Evolutionary conservation across 2,329 filamentous ascomycete species (phyloP).

Genomic region (Hysterium pulicare): DNA sequence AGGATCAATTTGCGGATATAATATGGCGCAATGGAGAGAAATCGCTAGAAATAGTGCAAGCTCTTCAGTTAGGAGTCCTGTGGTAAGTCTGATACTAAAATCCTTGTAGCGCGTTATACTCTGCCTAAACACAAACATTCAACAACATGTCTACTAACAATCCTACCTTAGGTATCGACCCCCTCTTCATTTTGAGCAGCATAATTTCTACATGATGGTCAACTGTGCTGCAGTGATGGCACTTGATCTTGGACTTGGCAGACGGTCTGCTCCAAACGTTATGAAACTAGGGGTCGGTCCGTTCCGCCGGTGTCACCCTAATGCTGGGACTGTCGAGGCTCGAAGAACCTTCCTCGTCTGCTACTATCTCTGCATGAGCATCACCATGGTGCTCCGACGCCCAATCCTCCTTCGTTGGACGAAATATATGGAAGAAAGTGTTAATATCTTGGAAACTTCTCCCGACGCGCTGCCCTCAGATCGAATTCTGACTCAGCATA

Average conservation of each 20-base stretch:
- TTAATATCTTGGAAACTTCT: conserved; percentile 55
- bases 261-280: conserved; percentile 46
- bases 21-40: conserved; percentile 75
- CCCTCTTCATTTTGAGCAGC: conserved; percentile 76
- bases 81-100: conserved; percentile 59
- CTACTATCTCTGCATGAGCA: conserved; percentile 58
- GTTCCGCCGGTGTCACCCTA: conserved; percentile 34
- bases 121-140: not conserved
- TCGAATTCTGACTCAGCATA: conserved; percentile 54
- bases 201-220: conserved; percentile 85
- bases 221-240: conserved; percentile 80
- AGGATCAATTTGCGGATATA: conserved; percentile 69
- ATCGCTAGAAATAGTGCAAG: conserved; percentile 77
- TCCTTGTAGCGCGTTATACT: not conserved
- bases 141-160: not conserved
- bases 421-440: conserved; percentile 61
- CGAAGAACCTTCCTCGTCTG: conserved; percentile 59
- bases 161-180: conserved; percentile 63
- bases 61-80: conserved; percentile 69
- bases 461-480: conserved; percentile 57
- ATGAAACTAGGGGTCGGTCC: conserved; percentile 34
- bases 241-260: conserved; percentile 75
- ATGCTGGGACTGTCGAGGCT: conserved; percentile 55
- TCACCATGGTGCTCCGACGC: conserved; percentile 57
- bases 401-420: conserved; percentile 59